Base-by-base conservation (phyloP, 2,329 filamentous ascomycete species). In the Didymella pomorum region DNA sequence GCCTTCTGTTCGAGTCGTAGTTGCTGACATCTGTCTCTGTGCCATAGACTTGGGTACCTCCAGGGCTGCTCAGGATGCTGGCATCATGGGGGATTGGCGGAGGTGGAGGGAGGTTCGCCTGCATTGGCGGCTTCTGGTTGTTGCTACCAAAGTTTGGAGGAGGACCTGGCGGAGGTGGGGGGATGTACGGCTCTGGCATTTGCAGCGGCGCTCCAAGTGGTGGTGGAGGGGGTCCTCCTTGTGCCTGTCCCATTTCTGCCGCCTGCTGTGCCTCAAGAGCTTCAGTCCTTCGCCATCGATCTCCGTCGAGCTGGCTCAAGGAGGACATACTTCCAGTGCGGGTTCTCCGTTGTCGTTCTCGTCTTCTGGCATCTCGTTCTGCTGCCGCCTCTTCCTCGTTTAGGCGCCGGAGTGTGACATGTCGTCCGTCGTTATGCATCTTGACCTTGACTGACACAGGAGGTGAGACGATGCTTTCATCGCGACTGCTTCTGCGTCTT, bases 361-460 rank as follows among this genome's bases (percentile, higher is more conserved):
- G 76, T 46, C 82, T 79, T 60, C 83, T 78, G 9, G 82, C 82
- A 64, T 86, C 83, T 26, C 86, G 82, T 61, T 84, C 84, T 7
- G 84, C 85, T 10, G 84, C 84, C 14, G 85, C 86, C 78, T 88
- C 86, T 74, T 87, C 83, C 66, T 87, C 84, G 11, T 84, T 86
- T 25, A 89, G 76, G 12, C 86, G 79, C 26, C 86, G 80, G 8
- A 89, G 79, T 2, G 87, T 89, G 33, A 89, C 85, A 66, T 87
- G 84, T 8, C 85, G 81, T 23, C 86, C 86, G 62, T 88, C 85
- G 57, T 84, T 83, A 72, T 88, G 86, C 82, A 88, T 86, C 69
- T 87, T 87, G 41, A 89, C 82, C 71, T 88, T 87, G 54, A 89
- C 82, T 28, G 83, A 86, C 45, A 88, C 84, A 2, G 86, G 85